Evolutionary conservation across 495 filamentous ascomycete genomes (phyloP), one percentile per base, ranked within the genome.

Genomic region (Penicillium flavigenum): DNA sequence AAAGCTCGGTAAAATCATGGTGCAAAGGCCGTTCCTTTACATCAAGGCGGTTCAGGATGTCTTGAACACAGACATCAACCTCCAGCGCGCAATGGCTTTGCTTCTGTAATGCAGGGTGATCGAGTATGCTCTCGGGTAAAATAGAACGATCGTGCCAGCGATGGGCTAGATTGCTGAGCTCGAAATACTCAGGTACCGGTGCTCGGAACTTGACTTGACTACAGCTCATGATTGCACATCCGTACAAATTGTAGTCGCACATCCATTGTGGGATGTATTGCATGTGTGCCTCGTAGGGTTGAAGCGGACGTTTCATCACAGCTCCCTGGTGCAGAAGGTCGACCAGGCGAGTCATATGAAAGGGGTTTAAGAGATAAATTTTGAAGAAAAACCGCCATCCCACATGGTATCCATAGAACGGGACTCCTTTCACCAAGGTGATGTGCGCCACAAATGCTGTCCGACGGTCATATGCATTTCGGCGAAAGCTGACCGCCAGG

Each of bases 181-280:
- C 81, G 9, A 87, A 72, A 56, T 81, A 83, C 1, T 84, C 73
- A 3, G 95, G 93, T 8, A 97, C 79, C 5, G 92, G 91, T 36
- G 75, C 73, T 51, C 95, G 83, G 63, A 96, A 97, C 39, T 69
- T 78, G 27, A 83, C 81, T 43, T 83, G 87, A 11, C 69, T 71
- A 62, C 86, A 89, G 47, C 87, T 81, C 68, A 98, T 86, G 65
- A 90, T 96, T 29, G 82, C 86, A 67, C 94, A 98, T 11, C 94
- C 94, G 66, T 93, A 96, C 61, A 98, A 78, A 62, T 96, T 98
- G 79, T 91, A 98, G 67, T 98, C 95, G 61, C 87, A 88, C 93
- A 98, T 96, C 84, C 95, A 98, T 75, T 97, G 95, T 2, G 92
- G 81, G 9, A 96, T 72, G 72, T 88, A 98, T 69, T 95, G 88